Evolutionary conservation across 2,329 filamentous ascomycete genomes (phyloP).

Genomic region (Colletotrichum acutatum): DNA sequence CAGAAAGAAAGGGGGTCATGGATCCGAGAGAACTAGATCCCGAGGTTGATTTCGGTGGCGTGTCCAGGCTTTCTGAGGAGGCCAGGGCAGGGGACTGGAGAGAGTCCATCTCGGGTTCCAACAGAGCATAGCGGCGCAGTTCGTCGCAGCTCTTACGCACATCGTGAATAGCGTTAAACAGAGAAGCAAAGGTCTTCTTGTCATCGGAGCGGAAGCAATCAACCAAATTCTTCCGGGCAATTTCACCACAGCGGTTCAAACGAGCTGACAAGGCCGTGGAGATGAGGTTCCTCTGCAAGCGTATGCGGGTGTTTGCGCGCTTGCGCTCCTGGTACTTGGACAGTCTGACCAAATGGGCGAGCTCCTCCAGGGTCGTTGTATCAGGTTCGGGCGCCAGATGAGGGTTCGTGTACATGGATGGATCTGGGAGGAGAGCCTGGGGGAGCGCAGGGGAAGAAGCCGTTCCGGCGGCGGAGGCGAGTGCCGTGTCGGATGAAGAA

Average conservation of each 20-base stretch:
- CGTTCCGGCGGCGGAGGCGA: slow-evolving; percentile 50
- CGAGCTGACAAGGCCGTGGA: slow-evolving; percentile 81
- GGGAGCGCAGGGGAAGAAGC: slow-evolving; percentile 57
- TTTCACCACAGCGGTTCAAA: slow-evolving; percentile 78
- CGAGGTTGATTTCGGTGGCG: slow-evolving; percentile 17
- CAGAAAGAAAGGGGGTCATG: slow-evolving; percentile 71
- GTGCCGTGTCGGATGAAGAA: slow-evolving; percentile 41
- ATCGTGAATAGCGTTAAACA: slow-evolving; percentile 84
- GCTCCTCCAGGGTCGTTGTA: slow-evolving; percentile 78
- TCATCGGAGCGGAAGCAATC: slow-evolving; percentile 84
- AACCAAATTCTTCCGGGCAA: slow-evolving; percentile 79
- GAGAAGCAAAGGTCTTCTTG: slow-evolving; percentile 78
- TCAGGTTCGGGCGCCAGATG: slow-evolving; percentile 70
- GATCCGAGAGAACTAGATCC: slow-evolving; percentile 54
- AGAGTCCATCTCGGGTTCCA: slow-evolving; percentile 78
- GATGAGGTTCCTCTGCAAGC: slow-evolving; percentile 79
- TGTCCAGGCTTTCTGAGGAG: slow-evolving; percentile 41
- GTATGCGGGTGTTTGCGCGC: slow-evolving; percentile 76
- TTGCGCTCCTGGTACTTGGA: slow-evolving; percentile 87
- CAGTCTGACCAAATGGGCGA: slow-evolving; percentile 81
- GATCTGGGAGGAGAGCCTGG: slow-evolving; percentile 67
- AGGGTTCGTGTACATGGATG: slow-evolving; percentile 73
- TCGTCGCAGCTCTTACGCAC: slow-evolving; percentile 82
- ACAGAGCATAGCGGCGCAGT: slow-evolving; percentile 74
- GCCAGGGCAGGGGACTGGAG: slow-evolving; percentile 62